Evolutionary conservation across 2,329 filamentous ascomycete genomes (phyloP).

Genomic region (Lachnellula occidentalis): DNA sequence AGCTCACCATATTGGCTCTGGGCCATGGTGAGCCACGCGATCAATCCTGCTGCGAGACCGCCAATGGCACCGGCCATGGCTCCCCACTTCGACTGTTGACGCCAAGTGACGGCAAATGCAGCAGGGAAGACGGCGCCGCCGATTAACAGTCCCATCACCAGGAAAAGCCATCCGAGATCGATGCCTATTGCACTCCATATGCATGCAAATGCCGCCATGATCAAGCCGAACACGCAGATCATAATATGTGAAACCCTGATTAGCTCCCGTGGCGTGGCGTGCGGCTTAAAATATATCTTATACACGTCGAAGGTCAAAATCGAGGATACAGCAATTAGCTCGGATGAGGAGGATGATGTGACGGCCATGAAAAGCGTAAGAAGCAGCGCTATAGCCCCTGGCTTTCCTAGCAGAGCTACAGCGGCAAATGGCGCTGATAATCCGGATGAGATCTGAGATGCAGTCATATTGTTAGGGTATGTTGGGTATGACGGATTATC

Average conservation of each 20-base stretch:
- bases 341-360: slow-evolving; percentile 71
- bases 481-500: slow-evolving; percentile 46
- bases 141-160: slow-evolving; percentile 50
- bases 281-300: slow-evolving; percentile 74
- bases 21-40: slow-evolving; percentile 46
- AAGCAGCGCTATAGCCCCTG: slow-evolving; percentile 62
- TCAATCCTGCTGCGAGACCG: slow-evolving; percentile 43
- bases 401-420: slow-evolving; percentile 63
- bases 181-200: slow-evolving; percentile 49
- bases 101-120: slow-evolving; percentile 47
- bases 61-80: slow-evolving; percentile 44
- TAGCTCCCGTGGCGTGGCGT: slow-evolving; percentile 48
- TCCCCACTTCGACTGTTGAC: slow-evolving; percentile 41
- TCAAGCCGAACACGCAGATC: slow-evolving; percentile 46
- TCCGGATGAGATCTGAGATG: slow-evolving; percentile 59
- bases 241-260: slow-evolving; percentile 48
- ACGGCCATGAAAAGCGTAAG: slow-evolving; percentile 72
- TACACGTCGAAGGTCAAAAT: slow-evolving; percentile 85
- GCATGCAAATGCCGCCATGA: slow-evolving; percentile 46
- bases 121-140: slow-evolving; percentile 52
- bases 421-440: slow-evolving; percentile 66
- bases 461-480: slow-evolving; percentile 44
- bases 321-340: slow-evolving; percentile 77
- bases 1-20: slow-evolving; percentile 41
- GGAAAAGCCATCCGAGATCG: slow-evolving; percentile 48